These are phyloP conservation scores for Syncephalastrum contaminatum DNA, from an alignment of 371 early-diverging fungal genomes.

Conservation along the genomic window DNA sequence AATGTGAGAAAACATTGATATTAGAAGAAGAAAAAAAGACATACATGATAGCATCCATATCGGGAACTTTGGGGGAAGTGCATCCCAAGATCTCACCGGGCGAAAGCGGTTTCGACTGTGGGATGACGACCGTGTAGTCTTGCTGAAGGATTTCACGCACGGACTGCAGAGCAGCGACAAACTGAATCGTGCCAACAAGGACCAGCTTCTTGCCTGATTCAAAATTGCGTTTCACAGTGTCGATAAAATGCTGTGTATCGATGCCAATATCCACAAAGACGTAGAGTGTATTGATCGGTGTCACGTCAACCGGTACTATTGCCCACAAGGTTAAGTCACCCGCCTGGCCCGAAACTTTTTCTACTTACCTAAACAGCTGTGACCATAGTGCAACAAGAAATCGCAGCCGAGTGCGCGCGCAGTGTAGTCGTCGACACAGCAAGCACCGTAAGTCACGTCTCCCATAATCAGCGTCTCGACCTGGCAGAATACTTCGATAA, in stretches of 20 bases:
- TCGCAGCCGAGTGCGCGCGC: slow-evolving; percentile 94
- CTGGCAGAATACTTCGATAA: slow-evolving; percentile 84
- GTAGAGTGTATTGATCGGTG: slow-evolving; percentile 95
- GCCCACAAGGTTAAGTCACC: neutral
- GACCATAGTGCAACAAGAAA: slow-evolving; percentile 99
- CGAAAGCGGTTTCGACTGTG: slow-evolving; percentile 95
- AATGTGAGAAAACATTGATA: slow-evolving; percentile 6
- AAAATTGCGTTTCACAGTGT: slow-evolving; percentile 86
- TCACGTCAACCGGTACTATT: slow-evolving; percentile 92
- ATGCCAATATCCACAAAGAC: slow-evolving; percentile 99
- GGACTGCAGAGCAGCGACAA: slow-evolving; percentile 86
- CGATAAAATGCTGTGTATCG: slow-evolving; percentile 91
- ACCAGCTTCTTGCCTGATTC: slow-evolving; percentile 70
- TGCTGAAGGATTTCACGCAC: slow-evolving; percentile 62
- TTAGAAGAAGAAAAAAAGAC: slow-evolving; percentile 10
- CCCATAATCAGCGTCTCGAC: slow-evolving; percentile 97
- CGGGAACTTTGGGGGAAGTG: slow-evolving; percentile 89
- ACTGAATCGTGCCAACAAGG: slow-evolving; percentile 97
- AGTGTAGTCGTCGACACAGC: slow-evolving; percentile 99
- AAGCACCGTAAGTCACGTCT: slow-evolving; percentile 99
- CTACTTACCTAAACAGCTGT: slow-evolving; percentile 88
- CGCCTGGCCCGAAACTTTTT: too few relatives aligned
- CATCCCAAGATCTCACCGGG: slow-evolving; percentile 99
- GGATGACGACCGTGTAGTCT: slow-evolving; percentile 72
- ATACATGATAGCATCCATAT: slow-evolving; percentile 71